Evolutionary conservation across 768 basidiomycete species (phyloP), one percentile per base, ranked within the genome.

Genomic region (Suillus ampliporus): DNA sequence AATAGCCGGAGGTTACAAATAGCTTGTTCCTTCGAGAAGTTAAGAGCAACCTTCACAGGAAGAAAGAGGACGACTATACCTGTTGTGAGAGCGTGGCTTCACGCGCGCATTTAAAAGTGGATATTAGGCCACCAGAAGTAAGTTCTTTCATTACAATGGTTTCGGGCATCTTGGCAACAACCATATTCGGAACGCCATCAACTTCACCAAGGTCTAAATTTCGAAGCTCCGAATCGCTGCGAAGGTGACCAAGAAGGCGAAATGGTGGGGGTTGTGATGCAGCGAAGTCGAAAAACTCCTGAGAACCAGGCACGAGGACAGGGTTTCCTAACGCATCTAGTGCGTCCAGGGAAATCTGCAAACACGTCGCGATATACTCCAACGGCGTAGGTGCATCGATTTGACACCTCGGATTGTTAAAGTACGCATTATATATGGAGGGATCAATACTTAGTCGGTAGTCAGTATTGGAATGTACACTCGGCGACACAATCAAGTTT

Each of bases 1-100:
- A 87, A 69, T 28, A 83, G 77, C 35, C 85, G 82, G 54, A 86
- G 72, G n/a, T 80, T 83, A 60, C 78, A 80, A 62, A 89, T 83
- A 26, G 75, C 74, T 67, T 86, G 82, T 31, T 74, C 72, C 85
- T 86, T 61, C 28, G 35, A 34, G 23, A 59, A 58, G 68, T 41
- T 64, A 17, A 53, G 37, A 63, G 10, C 11, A 40, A 26, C 26
- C 38, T 64, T 37, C 28, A 41, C 52, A 43, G 57, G 17, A 70
- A 38, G 63, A 61, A 34, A 71, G 67, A 50, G 6, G 35, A 54
- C 21, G 35, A 54, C 21, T 17, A 14, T 58, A 59, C 58, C 58
- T 59, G 58, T 3, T 72, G 67, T 17, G 74, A 76, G 64, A 69
- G 66, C 2, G 66, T 64, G 19, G 65, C 64, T 19, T 76, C 72